A percentile compares a stretch with the other conserved stretches of the same genome.
Conservation (phyloP, 2,329 filamentous ascomycete genomes). For the Anthostomella pinea region DNA sequence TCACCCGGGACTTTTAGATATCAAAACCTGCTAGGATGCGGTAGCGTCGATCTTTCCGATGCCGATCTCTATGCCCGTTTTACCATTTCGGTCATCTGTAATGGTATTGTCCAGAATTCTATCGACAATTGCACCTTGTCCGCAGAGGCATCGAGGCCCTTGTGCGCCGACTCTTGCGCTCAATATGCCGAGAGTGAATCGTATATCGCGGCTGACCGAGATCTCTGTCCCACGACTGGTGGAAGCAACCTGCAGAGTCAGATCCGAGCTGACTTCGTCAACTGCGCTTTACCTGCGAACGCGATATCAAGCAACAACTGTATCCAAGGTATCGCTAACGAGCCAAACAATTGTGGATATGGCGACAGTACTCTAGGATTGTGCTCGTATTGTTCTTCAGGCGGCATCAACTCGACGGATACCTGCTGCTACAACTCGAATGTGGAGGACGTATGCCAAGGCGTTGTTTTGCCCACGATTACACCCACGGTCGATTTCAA, state of each 20-base stretch:
- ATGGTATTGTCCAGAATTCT: conserved; percentile 89
- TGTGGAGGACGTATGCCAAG: conserved; percentile 68
- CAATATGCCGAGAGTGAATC: conserved; percentile 87
- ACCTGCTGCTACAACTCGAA: conserved; percentile 88
- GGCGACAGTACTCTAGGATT: conserved; percentile 68
- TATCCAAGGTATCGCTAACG: conserved; percentile 73
- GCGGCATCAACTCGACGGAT: conserved; percentile 87
- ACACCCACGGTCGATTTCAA: conserved; percentile 64
- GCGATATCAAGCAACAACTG: conserved; percentile 72
- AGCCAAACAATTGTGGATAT: conserved; percentile 85
- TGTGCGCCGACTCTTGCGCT: conserved; percentile 89
- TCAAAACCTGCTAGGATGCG: conserved; percentile 75
- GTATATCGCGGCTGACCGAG: conserved; percentile 70
- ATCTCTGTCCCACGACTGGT: conserved; percentile 69
- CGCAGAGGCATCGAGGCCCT: conserved; percentile 61
- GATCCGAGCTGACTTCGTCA: conserved; percentile 88
- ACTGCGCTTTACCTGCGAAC: conserved; percentile 79
- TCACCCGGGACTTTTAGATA: conserved; percentile 65
- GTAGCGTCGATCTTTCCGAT: conserved; percentile 71
- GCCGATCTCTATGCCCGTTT: conserved; percentile 87
- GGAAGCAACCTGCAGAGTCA: conserved; percentile 65
- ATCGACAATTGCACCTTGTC: conserved; percentile 65
- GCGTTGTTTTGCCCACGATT: conserved; percentile 75
- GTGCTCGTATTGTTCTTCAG: conserved; percentile 81
- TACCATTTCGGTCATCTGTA: conserved; percentile 89